phyloP scores from a whole-genome alignment of 2,329 filamentous ascomycete species.

The Pseudogymnoascus sp. region DNA sequence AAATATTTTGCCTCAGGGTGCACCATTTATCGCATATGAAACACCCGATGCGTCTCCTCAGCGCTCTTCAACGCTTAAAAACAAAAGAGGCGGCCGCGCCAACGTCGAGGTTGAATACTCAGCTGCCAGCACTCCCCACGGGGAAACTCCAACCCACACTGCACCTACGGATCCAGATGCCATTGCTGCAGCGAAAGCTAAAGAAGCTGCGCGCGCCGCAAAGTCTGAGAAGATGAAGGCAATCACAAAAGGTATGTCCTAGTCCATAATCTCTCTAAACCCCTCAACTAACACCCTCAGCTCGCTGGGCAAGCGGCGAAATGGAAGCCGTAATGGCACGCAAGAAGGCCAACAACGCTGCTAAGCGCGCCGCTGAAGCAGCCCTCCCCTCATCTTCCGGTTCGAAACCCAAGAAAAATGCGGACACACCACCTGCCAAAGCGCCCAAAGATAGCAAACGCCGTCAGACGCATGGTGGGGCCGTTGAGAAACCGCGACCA shows the following conservation, averaged over 20 bases:
- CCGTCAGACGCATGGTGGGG: background rate
- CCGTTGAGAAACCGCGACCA: background rate
- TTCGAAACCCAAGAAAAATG: background rate
- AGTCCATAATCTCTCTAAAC: background rate
- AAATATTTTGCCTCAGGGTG: background rate
- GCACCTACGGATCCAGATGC: background rate
- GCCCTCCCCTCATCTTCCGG: background rate
- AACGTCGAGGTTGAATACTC: background rate
- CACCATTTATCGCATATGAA: slow-evolving; percentile 5
- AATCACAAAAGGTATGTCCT: slow-evolving; percentile 13
- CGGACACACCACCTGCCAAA: background rate
- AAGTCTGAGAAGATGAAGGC: slow-evolving; percentile 14
- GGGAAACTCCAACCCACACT: background rate
- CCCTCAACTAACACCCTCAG: background rate
- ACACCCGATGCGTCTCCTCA: background rate
- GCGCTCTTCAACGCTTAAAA: background rate
- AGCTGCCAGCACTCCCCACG: background rate
- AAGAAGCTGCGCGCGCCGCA: slow-evolving; percentile 6
- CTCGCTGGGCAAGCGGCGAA: slow-evolving; percentile 54
- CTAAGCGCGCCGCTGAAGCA: slow-evolving; percentile 33
- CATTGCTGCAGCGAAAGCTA: slow-evolving; percentile 1
- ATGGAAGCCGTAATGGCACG: slow-evolving; percentile 56
- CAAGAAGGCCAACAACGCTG: slow-evolving; percentile 52
- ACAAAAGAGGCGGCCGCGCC: background rate
- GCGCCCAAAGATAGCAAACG: background rate